Conservation (phyloP, 345 rosid genomes). For the Cardamine chenopodiifolia region DNA sequence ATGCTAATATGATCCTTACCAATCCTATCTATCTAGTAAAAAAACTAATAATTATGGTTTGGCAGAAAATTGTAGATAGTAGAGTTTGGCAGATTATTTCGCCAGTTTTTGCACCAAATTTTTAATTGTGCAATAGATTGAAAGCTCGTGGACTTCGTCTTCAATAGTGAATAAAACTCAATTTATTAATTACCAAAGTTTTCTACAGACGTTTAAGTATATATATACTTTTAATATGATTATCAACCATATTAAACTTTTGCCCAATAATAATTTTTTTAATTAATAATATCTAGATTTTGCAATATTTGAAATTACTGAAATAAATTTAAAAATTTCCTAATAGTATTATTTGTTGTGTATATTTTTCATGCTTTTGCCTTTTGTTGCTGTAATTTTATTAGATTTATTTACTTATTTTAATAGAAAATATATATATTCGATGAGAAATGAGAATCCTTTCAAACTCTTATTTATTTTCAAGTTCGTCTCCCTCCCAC, state of each 20-base stretch:
- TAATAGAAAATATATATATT: too few species aligned
- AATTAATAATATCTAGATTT: neutral
- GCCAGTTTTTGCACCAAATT: slow-evolving; percentile 21
- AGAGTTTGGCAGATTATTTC: slow-evolving; percentile 35
- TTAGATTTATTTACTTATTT: neutral
- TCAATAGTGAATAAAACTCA: neutral
- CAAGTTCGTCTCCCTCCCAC: slow-evolving; percentile 35
- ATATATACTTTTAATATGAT: neutral
- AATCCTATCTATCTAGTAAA: neutral
- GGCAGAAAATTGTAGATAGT: slow-evolving; percentile 17
- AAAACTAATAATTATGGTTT: neutral
- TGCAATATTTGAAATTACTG: neutral
- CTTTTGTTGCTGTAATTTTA: neutral
- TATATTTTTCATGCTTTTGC: neutral
- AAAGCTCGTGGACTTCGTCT: neutral
- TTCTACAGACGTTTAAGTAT: neutral
- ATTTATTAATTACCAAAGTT: slow-evolving; percentile 14
- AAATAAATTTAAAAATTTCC: too few species aligned
- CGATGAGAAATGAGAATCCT: neutral
- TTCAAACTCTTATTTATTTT: slow-evolving; percentile 34
- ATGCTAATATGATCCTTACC: neutral
- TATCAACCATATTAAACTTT: neutral
- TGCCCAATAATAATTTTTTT: neutral
- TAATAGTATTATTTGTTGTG: neutral
- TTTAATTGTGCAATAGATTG: slow-evolving; percentile 12